These are phyloP conservation scores for Zygosaccharomyces kombuchaensis DNA, from an alignment of 805 yeast genomes.

Conservation along the genomic window DNA sequence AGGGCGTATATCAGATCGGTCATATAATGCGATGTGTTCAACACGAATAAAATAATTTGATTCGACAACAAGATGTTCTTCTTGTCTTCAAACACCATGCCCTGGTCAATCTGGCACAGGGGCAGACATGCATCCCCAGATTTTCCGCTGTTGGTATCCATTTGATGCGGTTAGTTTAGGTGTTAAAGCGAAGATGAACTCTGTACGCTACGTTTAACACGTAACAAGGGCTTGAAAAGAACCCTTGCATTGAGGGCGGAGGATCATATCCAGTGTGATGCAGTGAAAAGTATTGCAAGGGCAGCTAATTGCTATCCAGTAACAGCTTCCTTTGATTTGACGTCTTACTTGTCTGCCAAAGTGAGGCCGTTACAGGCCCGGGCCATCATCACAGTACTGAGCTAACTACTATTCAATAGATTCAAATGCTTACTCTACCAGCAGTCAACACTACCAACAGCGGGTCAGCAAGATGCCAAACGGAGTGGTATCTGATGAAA, in stretches of 20 bases:
- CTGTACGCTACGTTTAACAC: not conserved
- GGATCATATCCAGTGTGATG: not conserved
- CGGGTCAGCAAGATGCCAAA: slow-evolving; percentile 1
- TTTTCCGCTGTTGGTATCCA: not conserved
- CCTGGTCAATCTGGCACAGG: not conserved
- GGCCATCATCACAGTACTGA: not conserved
- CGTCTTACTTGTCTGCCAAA: not conserved
- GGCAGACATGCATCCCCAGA: not conserved
- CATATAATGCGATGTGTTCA: slow-evolving; percentile 24
- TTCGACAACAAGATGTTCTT: slow-evolving; percentile 16
- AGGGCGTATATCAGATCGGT: slow-evolving; percentile 23
- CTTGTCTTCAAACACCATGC: slow-evolving; percentile 11
- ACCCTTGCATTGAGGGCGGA: too few relatives aligned
- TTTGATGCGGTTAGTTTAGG: not conserved
- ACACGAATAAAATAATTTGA: slow-evolving; percentile 18
- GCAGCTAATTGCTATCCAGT: not conserved
- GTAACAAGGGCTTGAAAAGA: not conserved
- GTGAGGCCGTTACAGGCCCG: slow-evolving; percentile 17
- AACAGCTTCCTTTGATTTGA: not conserved
- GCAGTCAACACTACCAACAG: not conserved
- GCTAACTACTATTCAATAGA: not conserved
- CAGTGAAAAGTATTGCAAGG: slow-evolving; percentile 1
- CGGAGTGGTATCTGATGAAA: slow-evolving; percentile 19
- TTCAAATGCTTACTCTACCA: not conserved
- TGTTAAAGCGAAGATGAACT: slow-evolving; percentile 1